These are phyloP conservation scores for Penicillium alfredii DNA, from an alignment of 495 filamentous ascomycete species.

Conservation along the genomic window DNA sequence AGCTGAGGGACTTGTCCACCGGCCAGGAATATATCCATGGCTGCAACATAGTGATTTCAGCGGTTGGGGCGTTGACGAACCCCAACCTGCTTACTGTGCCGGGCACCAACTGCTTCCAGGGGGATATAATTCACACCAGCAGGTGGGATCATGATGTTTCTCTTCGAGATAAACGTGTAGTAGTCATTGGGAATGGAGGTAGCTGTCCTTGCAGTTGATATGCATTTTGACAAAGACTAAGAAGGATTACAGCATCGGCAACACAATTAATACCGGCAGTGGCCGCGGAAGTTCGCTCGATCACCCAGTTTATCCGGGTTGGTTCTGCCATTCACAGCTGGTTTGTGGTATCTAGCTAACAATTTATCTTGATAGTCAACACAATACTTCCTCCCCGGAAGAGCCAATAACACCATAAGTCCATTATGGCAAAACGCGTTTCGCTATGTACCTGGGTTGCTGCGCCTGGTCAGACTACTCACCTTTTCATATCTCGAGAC, in stretches of 20 bases:
- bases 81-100: no score
- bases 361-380: no score
- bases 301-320: slow-evolving; percentile 49
- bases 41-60: slow-evolving; percentile 45
- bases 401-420: background rate
- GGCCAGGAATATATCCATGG: slow-evolving; percentile 17
- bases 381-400: no score
- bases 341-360: no score
- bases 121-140: slow-evolving; percentile 49
- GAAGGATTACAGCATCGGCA: slow-evolving; percentile 11
- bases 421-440: background rate
- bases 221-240: no score
- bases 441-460: slow-evolving; percentile 1
- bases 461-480: no score
- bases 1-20: slow-evolving; percentile 11
- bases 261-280: slow-evolving; percentile 32
- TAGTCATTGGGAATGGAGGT: slow-evolving; percentile 56
- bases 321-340: background rate
- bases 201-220: slow-evolving; percentile 10
- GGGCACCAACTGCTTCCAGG: slow-evolving; percentile 40
- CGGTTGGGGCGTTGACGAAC: slow-evolving; percentile 40
- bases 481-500: no score
- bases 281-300: slow-evolving; percentile 36
- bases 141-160: slow-evolving; percentile 42
- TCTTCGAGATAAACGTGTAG: slow-evolving; percentile 43